These are phyloP conservation scores for Colletotrichum kahawae DNA, from an alignment of 2,329 filamentous ascomycete species.

Conservation along the genomic window DNA sequence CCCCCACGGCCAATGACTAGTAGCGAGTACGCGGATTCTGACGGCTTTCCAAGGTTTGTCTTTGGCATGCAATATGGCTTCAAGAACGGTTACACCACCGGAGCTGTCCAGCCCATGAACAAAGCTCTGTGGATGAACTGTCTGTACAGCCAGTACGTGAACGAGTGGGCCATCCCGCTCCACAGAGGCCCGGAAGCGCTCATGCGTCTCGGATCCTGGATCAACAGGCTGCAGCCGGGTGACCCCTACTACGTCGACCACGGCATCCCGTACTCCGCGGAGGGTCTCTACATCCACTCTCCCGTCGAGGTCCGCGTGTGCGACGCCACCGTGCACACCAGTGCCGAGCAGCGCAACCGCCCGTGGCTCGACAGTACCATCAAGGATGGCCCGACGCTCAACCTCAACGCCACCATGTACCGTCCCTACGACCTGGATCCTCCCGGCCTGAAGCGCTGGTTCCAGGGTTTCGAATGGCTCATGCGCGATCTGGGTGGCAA, in stretches of 20 bases:
- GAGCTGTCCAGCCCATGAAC: constrained; percentile 81
- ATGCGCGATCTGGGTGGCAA: constrained; percentile 85
- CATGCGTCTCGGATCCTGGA: constrained; percentile 82
- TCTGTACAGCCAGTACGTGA: constrained; percentile 95
- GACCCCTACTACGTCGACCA: constrained; percentile 69
- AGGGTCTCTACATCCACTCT: constrained; percentile 86
- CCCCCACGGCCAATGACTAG: not conserved
- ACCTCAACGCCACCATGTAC: constrained; percentile 91
- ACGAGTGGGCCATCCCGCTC: constrained; percentile 95
- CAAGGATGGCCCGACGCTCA: constrained; percentile 74
- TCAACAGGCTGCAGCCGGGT: constrained; percentile 66
- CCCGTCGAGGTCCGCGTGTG: constrained; percentile 90
- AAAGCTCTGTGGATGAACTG: constrained; percentile 94
- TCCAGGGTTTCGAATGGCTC: constrained; percentile 87
- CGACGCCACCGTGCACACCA: constrained; percentile 61
- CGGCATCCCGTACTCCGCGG: constrained; percentile 78
- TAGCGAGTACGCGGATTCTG: not conserved
- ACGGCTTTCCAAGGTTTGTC: constrained; percentile 70
- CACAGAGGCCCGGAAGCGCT: constrained; percentile 87
- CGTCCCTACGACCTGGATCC: constrained; percentile 81
- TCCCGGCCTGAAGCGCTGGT: constrained; percentile 78
- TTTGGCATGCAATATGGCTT: constrained; percentile 99
- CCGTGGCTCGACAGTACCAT: constrained; percentile 73
- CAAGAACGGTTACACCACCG: constrained; percentile 67
- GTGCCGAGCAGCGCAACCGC: constrained; percentile 31